phyloP scores from a whole-genome alignment of 495 filamentous ascomycete genomes.

The Annulohypoxylon bovei region DNA sequence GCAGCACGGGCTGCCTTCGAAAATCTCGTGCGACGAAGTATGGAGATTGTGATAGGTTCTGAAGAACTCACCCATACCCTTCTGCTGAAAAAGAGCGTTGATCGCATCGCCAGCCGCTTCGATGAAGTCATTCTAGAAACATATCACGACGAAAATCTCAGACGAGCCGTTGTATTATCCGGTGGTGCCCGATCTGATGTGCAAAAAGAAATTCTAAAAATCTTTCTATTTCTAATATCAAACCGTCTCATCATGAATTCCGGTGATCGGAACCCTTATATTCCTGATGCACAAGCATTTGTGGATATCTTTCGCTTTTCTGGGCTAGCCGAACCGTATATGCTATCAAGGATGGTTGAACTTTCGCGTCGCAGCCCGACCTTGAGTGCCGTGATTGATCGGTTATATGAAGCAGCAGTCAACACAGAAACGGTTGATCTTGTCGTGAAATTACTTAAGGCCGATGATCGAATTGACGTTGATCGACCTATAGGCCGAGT shows the following conservation, averaged over 20 bases:
- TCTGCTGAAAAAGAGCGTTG: constrained; percentile 16
- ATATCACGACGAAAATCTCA: constrained; percentile 18
- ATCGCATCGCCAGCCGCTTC: constrained; percentile 12
- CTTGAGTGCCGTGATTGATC: constrained; percentile 13
- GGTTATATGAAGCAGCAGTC: constrained; percentile 22
- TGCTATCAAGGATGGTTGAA: neutral
- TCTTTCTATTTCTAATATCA: constrained; percentile 21
- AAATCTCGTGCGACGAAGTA: constrained; percentile 6
- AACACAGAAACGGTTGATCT: constrained; percentile 14
- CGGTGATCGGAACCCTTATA: neutral
- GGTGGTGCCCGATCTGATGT: neutral
- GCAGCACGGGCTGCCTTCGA: constrained; percentile 2
- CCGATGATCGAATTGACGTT: constrained; percentile 8
- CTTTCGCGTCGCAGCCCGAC: constrained; percentile 7
- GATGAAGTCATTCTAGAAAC: constrained; percentile 9
- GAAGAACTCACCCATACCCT: constrained; percentile 5
- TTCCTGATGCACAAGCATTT: constrained; percentile 2
- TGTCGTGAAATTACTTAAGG: constrained; percentile 1
- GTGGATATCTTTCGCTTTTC: constrained; percentile 16
- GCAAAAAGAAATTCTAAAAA: constrained; percentile 13
- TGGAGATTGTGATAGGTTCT: constrained; percentile 23
- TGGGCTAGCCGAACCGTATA: constrained; percentile 3
- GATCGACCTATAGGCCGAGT: neutral
- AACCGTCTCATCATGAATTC: constrained; percentile 14
- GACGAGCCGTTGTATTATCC: constrained; percentile 11